Base-by-base conservation (phyloP, 1,139 yeast genomes). In the Torulaspora globosa region DNA sequence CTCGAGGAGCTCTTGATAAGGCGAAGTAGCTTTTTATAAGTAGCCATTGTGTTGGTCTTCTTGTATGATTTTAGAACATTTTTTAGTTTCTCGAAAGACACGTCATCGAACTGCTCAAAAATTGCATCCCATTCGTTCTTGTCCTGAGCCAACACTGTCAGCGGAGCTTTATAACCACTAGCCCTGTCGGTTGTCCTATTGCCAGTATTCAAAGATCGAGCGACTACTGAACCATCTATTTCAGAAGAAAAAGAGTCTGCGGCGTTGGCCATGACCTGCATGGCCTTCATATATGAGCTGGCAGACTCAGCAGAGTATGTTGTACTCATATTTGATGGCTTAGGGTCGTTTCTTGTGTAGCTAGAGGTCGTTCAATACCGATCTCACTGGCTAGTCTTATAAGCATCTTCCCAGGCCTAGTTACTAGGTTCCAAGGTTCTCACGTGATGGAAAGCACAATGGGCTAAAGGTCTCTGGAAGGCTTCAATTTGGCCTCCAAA, bases 271-370 rank as follows among this genome's bases (percentile, higher is more conserved):
- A 84, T 75, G 1, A 80, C 76, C 60, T 73, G 76, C 88, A 84
- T 83, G 30, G 92, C 90, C 60, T 77, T 78, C 85, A 84, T 80
- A 66, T 79, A 84, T 29, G 92, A 83, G 63, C 79, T 76, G 4
- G 89, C 82, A 0, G 89, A 82, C n/a, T 77, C 70, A 8, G 74
- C 83, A 36, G 75, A 71, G 51, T 74, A 75, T 9, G 73, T 56
- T 0, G 66, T 60, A 1, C 70, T 58, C 72, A 69, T 69, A 8
- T 2, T 42, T 11, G 28, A 15, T 30, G 12, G 34, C 11, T 27
- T 19, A 6, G 9, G 2, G 12, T 21, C 29, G 27, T 16, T 18
- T 29, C 8, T 28, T 27, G 32, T 23, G 18, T 14, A 21, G 29
- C 12, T 26, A 10, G 29, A 26, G 29, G 29, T 14, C 9, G 18